Base-by-base conservation (phyloP, 768 basidiomycete genomes). In the Naematelia aurantialba region DNA sequence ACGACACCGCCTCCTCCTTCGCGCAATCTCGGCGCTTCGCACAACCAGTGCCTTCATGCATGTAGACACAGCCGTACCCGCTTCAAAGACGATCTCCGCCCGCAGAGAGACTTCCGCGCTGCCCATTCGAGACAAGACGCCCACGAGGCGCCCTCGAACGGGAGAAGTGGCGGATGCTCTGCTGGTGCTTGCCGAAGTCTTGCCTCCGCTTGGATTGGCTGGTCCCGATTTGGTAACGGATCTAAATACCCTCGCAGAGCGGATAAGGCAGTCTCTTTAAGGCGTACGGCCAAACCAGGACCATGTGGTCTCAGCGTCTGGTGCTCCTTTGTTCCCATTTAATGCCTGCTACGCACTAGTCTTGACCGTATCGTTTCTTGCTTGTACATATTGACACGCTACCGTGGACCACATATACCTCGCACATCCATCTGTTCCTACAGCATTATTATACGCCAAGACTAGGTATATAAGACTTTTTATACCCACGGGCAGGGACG, bases 81-180 rank as follows among this genome's bases (percentile, higher is more conserved):
- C 19, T 17, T 24, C 19, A 4, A 46, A n/a, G 5, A 46, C 4
- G 45, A 46, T 46, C 19, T 19, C 45, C 14, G 19, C 45, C 4
- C 19, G 24, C 14, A n/a, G 45, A 4, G 14, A 19, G 45, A 24
- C 45, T 24, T 4, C 25, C 45, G 19, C 25, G 45, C 45, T n/a
- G 19, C 19, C 45, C 5, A 46, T 46, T n/a, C 19, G 5, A 17
- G 19, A 24, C 25, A 5, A 19, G 19, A 26, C 25, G 2, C 4
- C 27, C 1, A 8, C 46, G 1, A 45, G 51, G 45, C 50, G 42
- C 3, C 58, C 58, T 1, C 17, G 58, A 42, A 52, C 13, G 12
- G 58, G 58, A 19, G 34, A 53, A 31, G 58, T 59, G 4, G 51
- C 34, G n/a, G 58, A 59, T 17, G 44, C 22, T 2, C 10, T 59